Conservation (phyloP, 495 filamentous ascomycete genomes). For the Penicillium cosmopolitanum region DNA sequence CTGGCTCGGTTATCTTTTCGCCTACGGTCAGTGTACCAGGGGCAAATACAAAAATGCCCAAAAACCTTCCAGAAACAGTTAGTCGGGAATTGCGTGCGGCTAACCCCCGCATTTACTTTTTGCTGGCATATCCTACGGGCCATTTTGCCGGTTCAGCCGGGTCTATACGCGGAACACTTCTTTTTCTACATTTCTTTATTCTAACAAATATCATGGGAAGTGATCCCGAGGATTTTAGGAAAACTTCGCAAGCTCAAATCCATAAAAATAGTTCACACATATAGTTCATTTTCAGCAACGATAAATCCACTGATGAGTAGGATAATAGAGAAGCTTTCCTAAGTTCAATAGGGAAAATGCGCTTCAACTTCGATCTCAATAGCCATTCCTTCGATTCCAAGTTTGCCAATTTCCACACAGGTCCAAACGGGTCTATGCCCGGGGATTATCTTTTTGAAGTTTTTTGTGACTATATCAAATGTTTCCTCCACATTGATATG, state of each 20-base stretch:
- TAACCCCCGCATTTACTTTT: not conserved
- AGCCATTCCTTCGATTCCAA: conserved; percentile 22
- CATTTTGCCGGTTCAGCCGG: not conserved
- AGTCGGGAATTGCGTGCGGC: not conserved
- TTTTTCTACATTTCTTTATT: not conserved
- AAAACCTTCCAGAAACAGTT: conserved; percentile 15
- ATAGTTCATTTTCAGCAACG: not conserved
- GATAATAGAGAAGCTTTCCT: too few species aligned
- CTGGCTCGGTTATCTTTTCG: not conserved
- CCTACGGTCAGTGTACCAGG: not conserved
- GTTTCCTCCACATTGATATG: conserved; percentile 20
- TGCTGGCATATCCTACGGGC: not conserved
- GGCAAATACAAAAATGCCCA: conserved; percentile 6
- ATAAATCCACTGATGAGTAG: not conserved
- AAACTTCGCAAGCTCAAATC: too few species aligned
- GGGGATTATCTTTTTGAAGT: conserved; percentile 18
- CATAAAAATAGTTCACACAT: too few species aligned
- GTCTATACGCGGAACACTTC: not conserved
- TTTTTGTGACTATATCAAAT: conserved; percentile 20
- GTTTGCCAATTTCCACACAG: conserved; percentile 20
- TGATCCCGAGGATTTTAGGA: too few species aligned
- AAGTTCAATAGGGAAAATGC: conserved; percentile 11
- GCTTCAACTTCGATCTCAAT: conserved; percentile 22
- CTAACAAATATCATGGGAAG: too few species aligned
- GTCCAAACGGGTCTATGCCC: conserved; percentile 21